Conservation (phyloP, 805 yeast species). For the Komagataella populi region DNA sequence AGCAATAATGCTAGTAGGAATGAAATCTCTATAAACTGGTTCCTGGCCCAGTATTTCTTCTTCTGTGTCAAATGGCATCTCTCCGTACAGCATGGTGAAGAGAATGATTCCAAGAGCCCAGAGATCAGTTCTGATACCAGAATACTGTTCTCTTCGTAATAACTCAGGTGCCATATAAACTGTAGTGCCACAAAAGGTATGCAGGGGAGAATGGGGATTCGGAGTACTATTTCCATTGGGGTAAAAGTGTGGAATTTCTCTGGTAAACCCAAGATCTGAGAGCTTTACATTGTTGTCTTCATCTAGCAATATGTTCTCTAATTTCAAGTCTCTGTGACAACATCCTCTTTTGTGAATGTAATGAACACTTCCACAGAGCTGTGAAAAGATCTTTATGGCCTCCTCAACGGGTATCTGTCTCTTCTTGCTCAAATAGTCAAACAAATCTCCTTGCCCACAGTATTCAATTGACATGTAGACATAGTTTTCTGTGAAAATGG, state of each 20-base stretch:
- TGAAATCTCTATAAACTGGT: constrained; percentile 38
- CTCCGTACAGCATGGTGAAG: constrained; percentile 73
- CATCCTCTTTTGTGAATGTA: constrained; percentile 70
- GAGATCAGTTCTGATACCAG: constrained; percentile 71
- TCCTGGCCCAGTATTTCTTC: constrained; percentile 47
- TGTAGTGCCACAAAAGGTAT: constrained; percentile 87
- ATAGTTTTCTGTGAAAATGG: constrained; percentile 62
- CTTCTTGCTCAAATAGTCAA: constrained; percentile 43
- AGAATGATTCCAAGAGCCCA: constrained; percentile 90
- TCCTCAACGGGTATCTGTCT: constrained; percentile 38
- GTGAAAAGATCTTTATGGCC: constrained; percentile 42
- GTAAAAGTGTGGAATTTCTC: constrained; percentile 37
- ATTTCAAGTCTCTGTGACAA: constrained; percentile 73
- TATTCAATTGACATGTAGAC: constrained; percentile 88
- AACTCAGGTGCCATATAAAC: constrained; percentile 97
- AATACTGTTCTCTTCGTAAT: constrained; percentile 50
- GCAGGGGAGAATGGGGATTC: constrained; percentile 23
- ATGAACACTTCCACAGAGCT: constrained; percentile 48
- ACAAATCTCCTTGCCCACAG: constrained; percentile 73
- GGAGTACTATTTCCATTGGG: constrained; percentile 14
- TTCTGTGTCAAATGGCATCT: constrained; percentile 73
- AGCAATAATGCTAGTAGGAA: constrained; percentile 34
- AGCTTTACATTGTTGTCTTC: constrained; percentile 51
- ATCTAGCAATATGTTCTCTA: constrained; percentile 64
- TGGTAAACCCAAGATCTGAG: constrained; percentile 89